Conservation (phyloP, 257 asterid species). For the Schizonepeta tenuifolia region DNA sequence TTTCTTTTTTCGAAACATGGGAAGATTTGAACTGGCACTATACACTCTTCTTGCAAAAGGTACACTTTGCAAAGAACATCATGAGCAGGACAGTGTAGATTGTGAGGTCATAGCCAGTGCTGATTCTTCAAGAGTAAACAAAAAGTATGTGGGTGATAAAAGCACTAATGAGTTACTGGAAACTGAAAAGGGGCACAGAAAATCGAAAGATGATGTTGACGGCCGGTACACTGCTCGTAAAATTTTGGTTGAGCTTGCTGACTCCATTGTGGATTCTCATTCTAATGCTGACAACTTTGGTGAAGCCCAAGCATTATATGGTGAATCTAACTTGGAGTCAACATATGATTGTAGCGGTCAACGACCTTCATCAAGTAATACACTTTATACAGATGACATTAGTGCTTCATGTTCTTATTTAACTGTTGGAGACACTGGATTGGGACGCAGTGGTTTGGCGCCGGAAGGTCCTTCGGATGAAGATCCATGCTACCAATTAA, state of each 20-base stretch:
- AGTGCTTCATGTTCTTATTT: slow-evolving; percentile 64
- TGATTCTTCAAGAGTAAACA: slow-evolving; percentile 50
- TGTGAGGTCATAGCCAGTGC: slow-evolving; percentile 47
- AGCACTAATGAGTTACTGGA: slow-evolving; percentile 45
- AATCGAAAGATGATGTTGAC: slow-evolving; percentile 56
- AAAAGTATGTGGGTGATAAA: slow-evolving; percentile 50
- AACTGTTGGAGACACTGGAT: slow-evolving; percentile 57
- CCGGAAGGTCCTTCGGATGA: slow-evolving; percentile 96
- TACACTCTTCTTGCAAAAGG: slow-evolving; percentile 71
- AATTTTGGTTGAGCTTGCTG: slow-evolving; percentile 71
- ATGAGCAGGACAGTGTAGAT: slow-evolving; percentile 50
- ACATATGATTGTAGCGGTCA: slow-evolving; percentile 50
- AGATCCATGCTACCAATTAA: slow-evolving; percentile 79
- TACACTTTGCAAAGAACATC: slow-evolving; percentile 56
- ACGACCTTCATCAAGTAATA: slow-evolving; percentile 50
- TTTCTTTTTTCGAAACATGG: not conserved
- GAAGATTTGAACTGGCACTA: slow-evolving; percentile 89
- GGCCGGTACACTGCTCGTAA: slow-evolving; percentile 56
- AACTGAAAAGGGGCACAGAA: slow-evolving; percentile 48
- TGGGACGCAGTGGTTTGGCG: slow-evolving; percentile 52
- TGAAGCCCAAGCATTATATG: slow-evolving; percentile 47
- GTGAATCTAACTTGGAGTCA: slow-evolving; percentile 54
- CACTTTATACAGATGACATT: slow-evolving; percentile 51
- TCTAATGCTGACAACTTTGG: slow-evolving; percentile 42
- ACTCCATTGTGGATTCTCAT: slow-evolving; percentile 64